Evolutionary conservation across 805 yeast species (phyloP).

Genomic region (Spencermartinsiella europaea): DNA sequence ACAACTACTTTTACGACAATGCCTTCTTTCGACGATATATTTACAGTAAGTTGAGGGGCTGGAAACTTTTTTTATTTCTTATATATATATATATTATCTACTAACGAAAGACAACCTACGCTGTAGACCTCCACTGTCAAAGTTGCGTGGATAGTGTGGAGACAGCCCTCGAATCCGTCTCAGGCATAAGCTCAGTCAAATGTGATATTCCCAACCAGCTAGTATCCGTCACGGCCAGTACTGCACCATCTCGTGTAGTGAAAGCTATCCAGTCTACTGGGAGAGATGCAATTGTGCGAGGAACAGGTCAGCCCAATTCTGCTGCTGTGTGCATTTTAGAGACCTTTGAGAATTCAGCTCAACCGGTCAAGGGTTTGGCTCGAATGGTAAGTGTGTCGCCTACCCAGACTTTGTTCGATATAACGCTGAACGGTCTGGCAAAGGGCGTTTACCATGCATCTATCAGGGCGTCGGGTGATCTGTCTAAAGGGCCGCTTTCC

Average conservation of each 20-base stretch:
- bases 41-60: conserved; percentile 14
- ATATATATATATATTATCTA: no score
- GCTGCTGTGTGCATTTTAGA: conserved; percentile 92
- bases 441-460: conserved; percentile 65
- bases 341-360: conserved; percentile 47
- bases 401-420: conserved; percentile 58
- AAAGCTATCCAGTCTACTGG: conserved; percentile 67
- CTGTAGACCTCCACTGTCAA: conserved; percentile 79
- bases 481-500: conserved; percentile 46
- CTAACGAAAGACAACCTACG: conserved; percentile 57
- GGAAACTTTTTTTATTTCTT: no score
- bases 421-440: conserved; percentile 69
- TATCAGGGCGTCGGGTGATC: conserved; percentile 66
- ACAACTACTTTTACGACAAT: no score
- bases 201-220: conserved; percentile 55
- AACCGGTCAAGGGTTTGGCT: conserved; percentile 81
- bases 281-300: conserved; percentile 85
- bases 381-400: conserved; percentile 67
- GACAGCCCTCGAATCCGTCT: conserved; percentile 45
- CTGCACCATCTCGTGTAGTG: conserved; percentile 73
- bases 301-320: conserved; percentile 78
- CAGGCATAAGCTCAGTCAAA: conserved; percentile 47
- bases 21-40: conserved; percentile 14
- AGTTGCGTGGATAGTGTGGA: conserved; percentile 61
- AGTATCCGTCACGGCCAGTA: conserved; percentile 62